Evolutionary conservation across 169 alveolate genomes (phyloP).

Genomic region (Plasmodium reichenowi): DNA sequence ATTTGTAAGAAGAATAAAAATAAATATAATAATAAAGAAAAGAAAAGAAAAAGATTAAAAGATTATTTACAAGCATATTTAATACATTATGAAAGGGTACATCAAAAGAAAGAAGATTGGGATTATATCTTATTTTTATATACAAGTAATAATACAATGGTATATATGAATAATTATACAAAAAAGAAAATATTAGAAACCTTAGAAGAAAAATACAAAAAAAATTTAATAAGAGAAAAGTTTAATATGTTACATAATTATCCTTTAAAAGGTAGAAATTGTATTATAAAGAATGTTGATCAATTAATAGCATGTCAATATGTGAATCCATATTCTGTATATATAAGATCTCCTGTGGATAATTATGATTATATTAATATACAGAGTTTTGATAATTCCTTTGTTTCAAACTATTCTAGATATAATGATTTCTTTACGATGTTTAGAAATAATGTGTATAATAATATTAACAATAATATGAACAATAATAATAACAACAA

Average conservation of each 20-base stretch:
- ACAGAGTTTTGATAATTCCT: slow-evolving; percentile 29
- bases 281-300: slow-evolving; percentile 58
- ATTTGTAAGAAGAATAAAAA: not conserved
- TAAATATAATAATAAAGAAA: not conserved
- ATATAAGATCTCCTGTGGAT: slow-evolving; percentile 43
- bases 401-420: slow-evolving; percentile 45
- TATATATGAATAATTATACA: slow-evolving; percentile 41
- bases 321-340: slow-evolving; percentile 48
- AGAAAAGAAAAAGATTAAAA: not conserved
- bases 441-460: slow-evolving; percentile 46
- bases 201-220: slow-evolving; percentile 43
- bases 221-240: slow-evolving; percentile 55
- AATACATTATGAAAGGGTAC: slow-evolving; percentile 43
- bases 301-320: slow-evolving; percentile 24
- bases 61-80: slow-evolving; percentile 9
- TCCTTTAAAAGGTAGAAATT: slow-evolving; percentile 66
- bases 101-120: slow-evolving; percentile 10
- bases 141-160: slow-evolving; percentile 27
- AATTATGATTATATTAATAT: slow-evolving; percentile 37
- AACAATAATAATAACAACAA: too few species aligned
- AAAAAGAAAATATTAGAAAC: slow-evolving; percentile 14
- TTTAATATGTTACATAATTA: slow-evolving; percentile 42
- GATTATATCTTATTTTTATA: slow-evolving; percentile 47
- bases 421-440: slow-evolving; percentile 60
- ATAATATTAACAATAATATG: not conserved